Evolutionary conservation across 2,329 filamentous ascomycete species (phyloP).

Genomic region (Diaporthe citrichinensis): DNA sequence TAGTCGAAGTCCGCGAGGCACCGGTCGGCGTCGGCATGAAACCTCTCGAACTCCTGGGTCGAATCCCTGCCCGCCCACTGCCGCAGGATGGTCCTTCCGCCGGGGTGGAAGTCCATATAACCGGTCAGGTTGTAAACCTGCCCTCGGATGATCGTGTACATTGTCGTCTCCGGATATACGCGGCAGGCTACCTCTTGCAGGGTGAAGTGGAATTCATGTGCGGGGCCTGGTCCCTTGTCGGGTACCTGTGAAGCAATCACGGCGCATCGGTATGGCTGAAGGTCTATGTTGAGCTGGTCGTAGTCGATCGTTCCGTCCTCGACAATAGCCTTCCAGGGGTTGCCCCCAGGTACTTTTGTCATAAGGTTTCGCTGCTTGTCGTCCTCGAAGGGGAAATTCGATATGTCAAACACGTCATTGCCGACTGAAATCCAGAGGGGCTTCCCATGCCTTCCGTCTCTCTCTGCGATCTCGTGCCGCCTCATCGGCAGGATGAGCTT

Average conservation of each 20-base stretch:
- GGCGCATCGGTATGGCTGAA: slow-evolving; percentile 25
- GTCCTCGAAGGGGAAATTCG: slow-evolving; percentile 7
- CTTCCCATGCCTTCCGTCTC: slow-evolving; percentile 11
- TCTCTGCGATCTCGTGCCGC: slow-evolving; percentile 16
- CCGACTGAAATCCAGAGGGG: slow-evolving; percentile 27
- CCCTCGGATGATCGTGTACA: slow-evolving; percentile 32
- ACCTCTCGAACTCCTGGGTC: slow-evolving; percentile 1
- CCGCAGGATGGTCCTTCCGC: slow-evolving; percentile 11
- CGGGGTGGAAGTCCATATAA: slow-evolving; percentile 16
- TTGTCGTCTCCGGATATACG: slow-evolving; percentile 17
- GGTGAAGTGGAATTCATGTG: neutral
- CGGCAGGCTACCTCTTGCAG: slow-evolving; percentile 18
- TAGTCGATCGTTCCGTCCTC: neutral
- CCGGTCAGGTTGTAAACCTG: slow-evolving; percentile 31
- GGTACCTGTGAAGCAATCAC: neutral
- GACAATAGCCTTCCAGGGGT: neutral
- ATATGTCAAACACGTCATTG: slow-evolving; percentile 23
- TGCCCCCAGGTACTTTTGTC: neutral
- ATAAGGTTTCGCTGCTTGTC: neutral
- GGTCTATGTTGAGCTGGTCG: neutral
- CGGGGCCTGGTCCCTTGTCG: neutral
- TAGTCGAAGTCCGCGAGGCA: slow-evolving; percentile 29
- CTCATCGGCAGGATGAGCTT: slow-evolving; percentile 22
- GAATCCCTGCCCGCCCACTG: slow-evolving; percentile 23
- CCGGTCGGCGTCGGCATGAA: neutral